phyloP scores from a whole-genome alignment of 371 early-diverging fungal species.

The Dentiscutata heterogama region DNA sequence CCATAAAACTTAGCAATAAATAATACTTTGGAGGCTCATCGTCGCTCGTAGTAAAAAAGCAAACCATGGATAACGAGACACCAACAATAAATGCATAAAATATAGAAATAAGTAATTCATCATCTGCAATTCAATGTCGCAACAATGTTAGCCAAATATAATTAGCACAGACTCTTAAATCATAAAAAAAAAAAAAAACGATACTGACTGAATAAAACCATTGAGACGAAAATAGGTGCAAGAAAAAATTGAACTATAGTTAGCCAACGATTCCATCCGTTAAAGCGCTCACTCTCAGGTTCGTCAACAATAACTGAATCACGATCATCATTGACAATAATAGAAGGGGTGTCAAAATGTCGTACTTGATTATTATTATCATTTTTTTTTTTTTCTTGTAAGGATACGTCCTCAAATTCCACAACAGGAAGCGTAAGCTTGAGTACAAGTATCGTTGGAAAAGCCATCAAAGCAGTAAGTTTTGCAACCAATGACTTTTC shows the following conservation, averaged over 20 bases:
- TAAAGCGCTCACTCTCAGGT: slow-evolving; percentile 42
- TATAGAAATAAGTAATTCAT: not conserved
- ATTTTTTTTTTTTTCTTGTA: slow-evolving; percentile 45
- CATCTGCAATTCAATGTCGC: not conserved
- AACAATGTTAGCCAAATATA: no score
- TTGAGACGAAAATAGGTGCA: slow-evolving; percentile 54
- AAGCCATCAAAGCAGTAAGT: slow-evolving; percentile 61
- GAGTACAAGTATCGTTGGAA: slow-evolving; percentile 65
- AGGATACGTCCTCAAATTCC: slow-evolving; percentile 52
- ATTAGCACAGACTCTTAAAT: not conserved
- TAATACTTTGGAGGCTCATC: slow-evolving; percentile 34
- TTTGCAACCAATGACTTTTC: slow-evolving; percentile 64
- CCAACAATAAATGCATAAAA: slow-evolving; percentile 50
- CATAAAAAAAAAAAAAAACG: not conserved
- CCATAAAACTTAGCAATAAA: slow-evolving; percentile 68
- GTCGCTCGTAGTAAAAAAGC: not conserved
- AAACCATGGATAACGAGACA: slow-evolving; percentile 30
- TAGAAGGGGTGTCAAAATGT: not conserved
- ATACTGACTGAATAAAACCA: slow-evolving; percentile 51
- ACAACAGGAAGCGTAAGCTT: slow-evolving; percentile 70
- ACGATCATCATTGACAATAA: slow-evolving; percentile 22
- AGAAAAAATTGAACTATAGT: slow-evolving; percentile 59
- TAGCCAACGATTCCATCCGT: slow-evolving; percentile 59
- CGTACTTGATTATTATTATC: slow-evolving; percentile 46
- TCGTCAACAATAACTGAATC: slow-evolving; percentile 48